Conservation (phyloP, 805 yeast genomes). For the Komagataella kurtzmanii region DNA sequence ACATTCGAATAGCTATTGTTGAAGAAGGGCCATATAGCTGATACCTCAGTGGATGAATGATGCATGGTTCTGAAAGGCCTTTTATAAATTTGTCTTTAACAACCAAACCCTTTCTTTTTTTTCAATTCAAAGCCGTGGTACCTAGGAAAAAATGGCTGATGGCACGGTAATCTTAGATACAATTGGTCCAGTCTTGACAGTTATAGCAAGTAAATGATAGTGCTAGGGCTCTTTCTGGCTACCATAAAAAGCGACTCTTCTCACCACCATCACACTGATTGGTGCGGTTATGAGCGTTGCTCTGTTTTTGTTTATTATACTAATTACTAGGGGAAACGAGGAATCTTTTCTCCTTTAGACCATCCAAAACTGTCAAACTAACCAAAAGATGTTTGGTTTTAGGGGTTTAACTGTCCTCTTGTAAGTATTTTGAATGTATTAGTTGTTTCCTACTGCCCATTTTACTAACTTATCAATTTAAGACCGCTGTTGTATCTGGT, state of each 20-base stretch:
- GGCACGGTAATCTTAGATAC: neutral
- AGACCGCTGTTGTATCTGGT: neutral
- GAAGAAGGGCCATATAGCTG: slow-evolving; percentile 26
- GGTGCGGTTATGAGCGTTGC: neutral
- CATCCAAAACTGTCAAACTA: neutral
- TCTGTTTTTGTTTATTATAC: neutral
- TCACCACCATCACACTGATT: neutral
- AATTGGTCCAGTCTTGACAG: neutral
- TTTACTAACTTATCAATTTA: neutral
- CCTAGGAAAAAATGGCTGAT: neutral
- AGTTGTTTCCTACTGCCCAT: neutral
- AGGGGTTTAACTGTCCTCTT: neutral
- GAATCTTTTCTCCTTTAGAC: neutral
- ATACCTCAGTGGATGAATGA: slow-evolving; percentile 16
- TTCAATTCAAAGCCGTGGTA: neutral
- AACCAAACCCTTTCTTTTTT: neutral
- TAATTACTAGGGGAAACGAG: neutral
- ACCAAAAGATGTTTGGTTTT: neutral
- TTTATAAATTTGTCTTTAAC: neutral
- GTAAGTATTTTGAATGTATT: neutral
- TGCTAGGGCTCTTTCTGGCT: neutral
- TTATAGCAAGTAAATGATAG: slow-evolving; percentile 1
- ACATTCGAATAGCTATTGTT: slow-evolving; percentile 22
- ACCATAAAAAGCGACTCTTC: neutral
- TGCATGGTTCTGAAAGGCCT: slow-evolving; percentile 7